These are phyloP conservation scores for Huntiella decipiens DNA, from an alignment of 2,329 filamentous ascomycete species.

Conservation along the genomic window DNA sequence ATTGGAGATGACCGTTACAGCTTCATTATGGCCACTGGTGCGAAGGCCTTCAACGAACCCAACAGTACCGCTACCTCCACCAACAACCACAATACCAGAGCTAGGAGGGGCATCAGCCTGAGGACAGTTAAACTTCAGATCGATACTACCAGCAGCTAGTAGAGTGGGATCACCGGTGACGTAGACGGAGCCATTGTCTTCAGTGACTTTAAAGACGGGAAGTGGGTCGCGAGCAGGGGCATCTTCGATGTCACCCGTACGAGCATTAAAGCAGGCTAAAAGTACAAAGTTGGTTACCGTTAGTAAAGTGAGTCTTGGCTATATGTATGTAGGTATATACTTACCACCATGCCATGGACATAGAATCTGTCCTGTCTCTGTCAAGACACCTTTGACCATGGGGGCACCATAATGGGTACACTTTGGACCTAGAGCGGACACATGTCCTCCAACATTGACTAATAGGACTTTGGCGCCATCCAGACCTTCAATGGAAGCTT, in stretches of 20 bases:
- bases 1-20: constrained; percentile 63
- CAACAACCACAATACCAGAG: constrained; percentile 57
- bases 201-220: constrained; percentile 58
- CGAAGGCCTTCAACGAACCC: constrained; percentile 69
- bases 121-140: constrained; percentile 32
- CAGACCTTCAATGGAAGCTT: constrained; percentile 79
- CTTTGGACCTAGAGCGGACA: constrained; percentile 64
- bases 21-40: constrained; percentile 59
- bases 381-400: constrained; percentile 67
- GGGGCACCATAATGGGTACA: constrained; percentile 91
- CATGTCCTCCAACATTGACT: constrained; percentile 54
- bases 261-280: constrained; percentile 75
- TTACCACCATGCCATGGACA: constrained; percentile 93
- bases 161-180: constrained; percentile 59
- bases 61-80: constrained; percentile 69
- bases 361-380: constrained; percentile 62
- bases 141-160: constrained; percentile 59
- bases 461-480: constrained; percentile 73
- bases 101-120: constrained; percentile 26
- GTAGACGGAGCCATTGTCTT: constrained; percentile 70
- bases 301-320: background rate
- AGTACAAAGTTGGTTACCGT: constrained; percentile 6
- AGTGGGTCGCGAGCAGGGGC: constrained; percentile 80
- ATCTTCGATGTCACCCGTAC: constrained; percentile 84
- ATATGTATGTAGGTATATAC: constrained; percentile 14